Percentiles rank a stretch among this genome's conserved stretches.
phyloP scores from a whole-genome alignment of 805 yeast species.

The Yueomyces sp. region DNA sequence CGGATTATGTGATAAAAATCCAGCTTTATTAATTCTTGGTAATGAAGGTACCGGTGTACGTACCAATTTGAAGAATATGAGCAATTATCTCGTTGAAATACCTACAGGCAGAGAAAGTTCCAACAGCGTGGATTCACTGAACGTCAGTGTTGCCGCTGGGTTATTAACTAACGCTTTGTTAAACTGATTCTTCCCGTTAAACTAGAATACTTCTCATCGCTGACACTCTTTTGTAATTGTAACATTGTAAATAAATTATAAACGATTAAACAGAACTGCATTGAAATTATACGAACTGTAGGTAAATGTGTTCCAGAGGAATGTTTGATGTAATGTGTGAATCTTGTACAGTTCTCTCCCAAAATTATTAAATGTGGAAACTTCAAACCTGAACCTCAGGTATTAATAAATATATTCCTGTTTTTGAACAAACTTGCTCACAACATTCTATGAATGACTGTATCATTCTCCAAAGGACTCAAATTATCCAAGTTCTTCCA shows the following conservation, averaged over 20 bases:
- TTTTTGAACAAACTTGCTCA: conserved; percentile 1
- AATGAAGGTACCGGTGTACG: conserved; percentile 80
- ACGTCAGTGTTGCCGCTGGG: conserved; percentile 85
- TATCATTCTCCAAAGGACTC: conserved; percentile 32
- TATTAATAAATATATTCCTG: not conserved
- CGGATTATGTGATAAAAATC: conserved; percentile 33
- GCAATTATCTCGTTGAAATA: conserved; percentile 34
- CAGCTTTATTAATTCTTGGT: conserved; percentile 65
- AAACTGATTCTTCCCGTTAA: not conserved
- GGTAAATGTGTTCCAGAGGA: not conserved
- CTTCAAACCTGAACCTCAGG: too few relatives aligned
- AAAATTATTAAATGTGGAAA: too few relatives aligned
- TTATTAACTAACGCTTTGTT: conserved; percentile 33
- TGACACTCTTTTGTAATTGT: too few relatives aligned
- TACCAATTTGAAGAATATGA: conserved; percentile 43
- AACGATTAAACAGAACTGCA: too few relatives aligned
- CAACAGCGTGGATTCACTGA: conserved; percentile 41
- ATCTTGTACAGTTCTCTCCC: too few relatives aligned
- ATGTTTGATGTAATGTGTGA: too few relatives aligned
- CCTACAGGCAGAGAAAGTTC: conserved; percentile 4
- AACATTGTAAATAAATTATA: too few relatives aligned
- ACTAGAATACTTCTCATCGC: too few relatives aligned
- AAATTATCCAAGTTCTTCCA: conserved; percentile 66
- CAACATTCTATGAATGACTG: conserved; percentile 23
- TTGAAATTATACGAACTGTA: not conserved